These are phyloP conservation scores for Colletotrichum sp. DNA, from an alignment of 2,329 filamentous ascomycete genomes.

Conservation along the genomic window DNA sequence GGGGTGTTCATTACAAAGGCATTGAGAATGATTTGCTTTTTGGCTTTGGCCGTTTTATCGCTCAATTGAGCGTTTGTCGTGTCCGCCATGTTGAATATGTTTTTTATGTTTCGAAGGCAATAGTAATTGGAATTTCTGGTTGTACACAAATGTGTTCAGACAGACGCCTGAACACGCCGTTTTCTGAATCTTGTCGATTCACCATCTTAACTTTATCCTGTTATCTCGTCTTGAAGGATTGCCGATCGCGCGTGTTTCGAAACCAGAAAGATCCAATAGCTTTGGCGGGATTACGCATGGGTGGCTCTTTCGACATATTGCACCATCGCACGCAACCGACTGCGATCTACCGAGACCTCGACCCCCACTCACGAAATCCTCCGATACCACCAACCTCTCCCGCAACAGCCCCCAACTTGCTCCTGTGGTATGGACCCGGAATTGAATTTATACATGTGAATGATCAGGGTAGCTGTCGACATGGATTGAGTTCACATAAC, in stretches of 20 bases:
- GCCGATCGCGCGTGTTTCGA: not conserved
- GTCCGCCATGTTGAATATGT: too few species aligned
- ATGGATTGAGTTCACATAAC: not conserved
- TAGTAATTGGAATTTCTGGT: too few species aligned
- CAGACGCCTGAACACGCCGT: too few species aligned
- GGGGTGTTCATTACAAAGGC: constrained; percentile 45
- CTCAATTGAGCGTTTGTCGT: too few species aligned
- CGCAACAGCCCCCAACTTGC: not conserved
- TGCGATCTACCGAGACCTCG: not conserved
- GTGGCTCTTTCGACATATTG: not conserved
- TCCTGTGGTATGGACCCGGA: not conserved
- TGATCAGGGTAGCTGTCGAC: not conserved
- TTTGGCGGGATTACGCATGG: not conserved
- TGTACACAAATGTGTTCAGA: too few species aligned
- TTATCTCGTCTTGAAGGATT: not conserved
- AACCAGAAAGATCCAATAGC: not conserved
- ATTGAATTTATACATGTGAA: not conserved
- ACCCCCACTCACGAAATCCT: not conserved
- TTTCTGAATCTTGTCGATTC: not conserved
- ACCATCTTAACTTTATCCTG: not conserved
- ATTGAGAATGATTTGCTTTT: constrained; percentile 46
- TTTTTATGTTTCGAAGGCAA: too few species aligned
- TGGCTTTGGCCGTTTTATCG: too few species aligned
- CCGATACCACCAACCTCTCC: not conserved
- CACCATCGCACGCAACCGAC: constrained; percentile 10